Conservation (phyloP, 108 stramenopile species). For the Fragilariopsis cylindrus region DNA sequence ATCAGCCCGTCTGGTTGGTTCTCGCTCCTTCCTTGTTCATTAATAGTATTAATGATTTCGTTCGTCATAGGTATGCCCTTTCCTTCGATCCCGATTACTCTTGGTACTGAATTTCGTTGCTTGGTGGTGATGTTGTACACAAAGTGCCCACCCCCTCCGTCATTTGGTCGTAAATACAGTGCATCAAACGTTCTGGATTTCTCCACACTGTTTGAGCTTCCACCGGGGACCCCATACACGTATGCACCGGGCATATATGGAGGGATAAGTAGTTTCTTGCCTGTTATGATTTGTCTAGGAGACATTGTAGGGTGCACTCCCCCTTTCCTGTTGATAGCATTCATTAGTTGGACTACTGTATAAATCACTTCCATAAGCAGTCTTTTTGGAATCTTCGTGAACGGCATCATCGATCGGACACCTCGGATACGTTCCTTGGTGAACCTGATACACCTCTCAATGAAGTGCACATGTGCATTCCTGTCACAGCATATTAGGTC, state of each 20-base stretch:
- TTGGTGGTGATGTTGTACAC: background rate
- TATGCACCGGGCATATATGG: background rate
- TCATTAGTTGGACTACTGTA: background rate
- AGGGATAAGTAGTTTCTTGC: background rate
- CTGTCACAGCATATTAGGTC: too few relatives aligned
- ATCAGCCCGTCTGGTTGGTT: background rate
- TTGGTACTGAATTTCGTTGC: background rate
- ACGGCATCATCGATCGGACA: too few relatives aligned
- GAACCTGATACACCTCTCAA: too few relatives aligned
- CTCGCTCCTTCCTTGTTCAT: background rate
- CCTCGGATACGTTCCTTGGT: too few relatives aligned
- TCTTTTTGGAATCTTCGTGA: too few relatives aligned
- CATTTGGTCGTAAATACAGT: background rate
- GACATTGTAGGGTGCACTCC: background rate
- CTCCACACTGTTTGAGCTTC: background rate
- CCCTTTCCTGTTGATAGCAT: background rate
- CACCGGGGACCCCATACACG: background rate
- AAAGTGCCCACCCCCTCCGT: background rate
- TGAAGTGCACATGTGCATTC: too few relatives aligned
- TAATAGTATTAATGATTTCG: background rate
- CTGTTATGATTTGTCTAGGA: background rate
- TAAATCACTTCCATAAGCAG: background rate
- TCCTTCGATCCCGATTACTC: background rate
- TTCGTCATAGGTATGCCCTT: background rate
- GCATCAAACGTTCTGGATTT: background rate